Evolutionary conservation across 2,329 filamentous ascomycete genomes (phyloP), one percentile per base, ranked within the genome.

Genomic region (Hymenoscyphus repandus): DNA sequence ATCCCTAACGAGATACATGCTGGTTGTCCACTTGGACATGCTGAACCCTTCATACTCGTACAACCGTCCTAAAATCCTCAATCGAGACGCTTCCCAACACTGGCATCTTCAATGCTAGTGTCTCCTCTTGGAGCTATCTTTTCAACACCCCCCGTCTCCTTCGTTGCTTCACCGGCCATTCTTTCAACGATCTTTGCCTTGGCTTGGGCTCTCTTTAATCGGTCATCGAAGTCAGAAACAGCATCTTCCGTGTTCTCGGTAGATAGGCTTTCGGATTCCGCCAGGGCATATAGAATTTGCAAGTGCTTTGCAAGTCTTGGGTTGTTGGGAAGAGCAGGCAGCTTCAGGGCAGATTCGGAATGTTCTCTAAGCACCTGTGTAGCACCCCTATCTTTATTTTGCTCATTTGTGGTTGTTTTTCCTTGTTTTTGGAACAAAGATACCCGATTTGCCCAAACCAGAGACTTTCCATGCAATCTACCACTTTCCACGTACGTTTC

Each of bases 201-300:
- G 2, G 86, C 86, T 59, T 83, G 80, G 3, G 90, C 92, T 57
- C 88, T 80, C 70, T 91, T 93, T 36, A 95, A 66, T 11, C 91
- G 78, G 66, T 96, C 89, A 63, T 99, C 93, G 63, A 95, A 91
- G 62, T 96, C 91, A 45, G 86, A 86, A 18, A 99, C 90, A 0
- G 86, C 85, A 42, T 95, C 89, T 65, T 97, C 92, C 4, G 81
- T 86, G 65, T 99, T 99, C 52, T 85, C 77, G 17, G 84, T 91
- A 13, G 84, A 83, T 39, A 96, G 70, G 1, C 83, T 92, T 5
- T 83, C 82, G 0, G 85, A 84, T 66, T 96, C 90, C 2, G 90
- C 83, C 12, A 96, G 74, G 20, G 86, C 84, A 55, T 90, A 84
- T 9, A 97, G 74, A 6, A 82, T 79, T 31, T 79, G 75, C 50